A percentile compares a stretch with the other conserved stretches of the same genome.
phyloP scores from a whole-genome alignment of 495 filamentous ascomycete species.

The Thermothielavioides terrestris region DNA sequence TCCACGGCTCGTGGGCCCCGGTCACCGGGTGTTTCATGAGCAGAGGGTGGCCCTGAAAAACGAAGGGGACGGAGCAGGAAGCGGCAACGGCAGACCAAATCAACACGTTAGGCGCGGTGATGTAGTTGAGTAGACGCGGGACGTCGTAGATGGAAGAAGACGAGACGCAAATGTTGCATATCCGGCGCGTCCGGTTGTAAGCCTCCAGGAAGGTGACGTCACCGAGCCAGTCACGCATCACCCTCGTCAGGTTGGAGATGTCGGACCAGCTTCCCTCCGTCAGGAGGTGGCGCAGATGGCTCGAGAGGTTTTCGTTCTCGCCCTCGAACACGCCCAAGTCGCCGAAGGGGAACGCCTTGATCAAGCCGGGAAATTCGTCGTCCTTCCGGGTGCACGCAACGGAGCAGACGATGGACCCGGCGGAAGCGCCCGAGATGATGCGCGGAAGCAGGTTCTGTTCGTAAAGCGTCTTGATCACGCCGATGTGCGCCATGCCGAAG shows the following conservation, averaged over 20 bases:
- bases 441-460: constrained; percentile 69
- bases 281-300: constrained; percentile 64
- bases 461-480: constrained; percentile 80
- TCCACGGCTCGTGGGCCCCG: constrained; percentile 71
- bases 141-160: constrained; percentile 80
- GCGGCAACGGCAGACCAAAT: constrained; percentile 96
- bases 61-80: constrained; percentile 85
- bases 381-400: constrained; percentile 80
- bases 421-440: constrained; percentile 89
- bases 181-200: constrained; percentile 82
- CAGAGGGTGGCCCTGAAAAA: constrained; percentile 67
- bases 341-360: constrained; percentile 68
- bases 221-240: constrained; percentile 71
- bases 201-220: constrained; percentile 93
- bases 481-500: constrained; percentile 94
- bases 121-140: constrained; percentile 79
- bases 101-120: constrained; percentile 86
- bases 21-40: constrained; percentile 81
- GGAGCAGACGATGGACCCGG: constrained; percentile 86
- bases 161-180: constrained; percentile 89
- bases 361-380: constrained; percentile 66
- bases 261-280: constrained; percentile 79
- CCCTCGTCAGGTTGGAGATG: constrained; percentile 65
- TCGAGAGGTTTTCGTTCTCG: constrained; percentile 55
- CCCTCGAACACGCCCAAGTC: constrained; percentile 79